Percentiles rank a stretch among this genome's conserved stretches.
phyloP scores from a whole-genome alignment of 192 early-diverging fungal genomes.

The Podila horticola region DNA sequence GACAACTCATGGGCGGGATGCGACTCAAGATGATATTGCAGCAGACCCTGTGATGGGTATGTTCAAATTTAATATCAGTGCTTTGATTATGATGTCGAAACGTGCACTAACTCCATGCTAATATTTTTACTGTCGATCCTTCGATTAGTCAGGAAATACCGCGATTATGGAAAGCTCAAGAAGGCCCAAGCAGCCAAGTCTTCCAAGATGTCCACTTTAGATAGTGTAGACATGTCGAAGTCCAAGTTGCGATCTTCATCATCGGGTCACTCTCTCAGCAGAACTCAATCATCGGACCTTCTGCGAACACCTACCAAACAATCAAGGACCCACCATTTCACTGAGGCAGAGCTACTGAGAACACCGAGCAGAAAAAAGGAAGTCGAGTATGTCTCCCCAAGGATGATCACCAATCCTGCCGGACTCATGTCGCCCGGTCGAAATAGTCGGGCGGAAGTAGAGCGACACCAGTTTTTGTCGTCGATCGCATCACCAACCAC shows the following conservation, averaged over 20 bases:
- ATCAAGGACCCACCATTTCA: neutral
- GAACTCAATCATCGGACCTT: neutral
- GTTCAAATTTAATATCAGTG: no score
- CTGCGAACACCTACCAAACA: neutral
- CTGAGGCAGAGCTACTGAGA: neutral
- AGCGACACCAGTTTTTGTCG: conserved; percentile 7
- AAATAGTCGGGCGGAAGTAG: neutral
- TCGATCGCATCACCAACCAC: conserved; percentile 6
- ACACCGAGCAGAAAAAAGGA: conserved; percentile 29
- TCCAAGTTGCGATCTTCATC: conserved; percentile 4
- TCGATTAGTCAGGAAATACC: neutral
- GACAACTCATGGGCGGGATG: conserved; percentile 15
- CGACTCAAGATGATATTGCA: conserved; percentile 43
- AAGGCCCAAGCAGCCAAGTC: neutral
- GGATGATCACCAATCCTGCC: conserved; percentile 12
- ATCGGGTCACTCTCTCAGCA: neutral
- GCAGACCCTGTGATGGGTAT: conserved; percentile 34
- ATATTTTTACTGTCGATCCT: neutral
- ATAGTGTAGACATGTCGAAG: neutral
- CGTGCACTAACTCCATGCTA: neutral
- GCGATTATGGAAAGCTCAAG: neutral
- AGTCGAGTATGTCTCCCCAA: conserved; percentile 42
- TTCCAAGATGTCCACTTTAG: neutral
- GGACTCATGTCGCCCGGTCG: conserved; percentile 41
- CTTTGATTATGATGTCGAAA: neutral